A percentile compares a stretch with the other conserved stretches of the same genome.
Conservation (phyloP, 192 early-diverging fungal species). For the Linderina pennispora region DNA sequence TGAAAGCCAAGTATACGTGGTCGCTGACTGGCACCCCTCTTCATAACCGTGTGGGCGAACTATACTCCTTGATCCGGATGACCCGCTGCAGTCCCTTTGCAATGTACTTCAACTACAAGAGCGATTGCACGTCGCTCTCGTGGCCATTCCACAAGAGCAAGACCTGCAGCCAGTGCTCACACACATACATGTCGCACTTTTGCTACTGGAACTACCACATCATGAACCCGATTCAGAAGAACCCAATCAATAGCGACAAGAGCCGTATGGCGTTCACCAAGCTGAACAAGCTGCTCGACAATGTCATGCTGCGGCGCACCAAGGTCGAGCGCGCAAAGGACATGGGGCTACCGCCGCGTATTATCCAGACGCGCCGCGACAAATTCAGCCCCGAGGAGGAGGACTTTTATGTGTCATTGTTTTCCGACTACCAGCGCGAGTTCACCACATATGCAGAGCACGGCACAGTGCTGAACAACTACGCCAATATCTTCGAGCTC, state of each 20-base stretch:
- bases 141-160: slow-evolving; percentile 54
- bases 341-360: slow-evolving; percentile 79
- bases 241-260: slow-evolving; percentile 14
- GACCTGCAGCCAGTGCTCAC: slow-evolving; percentile 53
- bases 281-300: slow-evolving; percentile 66
- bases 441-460: slow-evolving; percentile 78
- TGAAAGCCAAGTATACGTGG: slow-evolving; percentile 67
- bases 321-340: slow-evolving; percentile 86
- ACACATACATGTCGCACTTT: slow-evolving; percentile 58
- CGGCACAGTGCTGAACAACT: slow-evolving; percentile 85
- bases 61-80: slow-evolving; percentile 87
- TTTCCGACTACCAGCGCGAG: slow-evolving; percentile 61
- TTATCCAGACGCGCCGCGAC: slow-evolving; percentile 73
- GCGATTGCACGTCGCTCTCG: slow-evolving; percentile 59
- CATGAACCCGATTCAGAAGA: slow-evolving; percentile 81
- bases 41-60: slow-evolving; percentile 91
- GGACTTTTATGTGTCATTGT: slow-evolving; percentile 83
- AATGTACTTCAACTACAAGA: slow-evolving; percentile 81
- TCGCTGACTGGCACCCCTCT: slow-evolving; percentile 86
- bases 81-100: slow-evolving; percentile 76
- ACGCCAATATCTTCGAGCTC: slow-evolving; percentile 89
- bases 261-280: slow-evolving; percentile 64
- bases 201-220: slow-evolving; percentile 92
- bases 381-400: slow-evolving; percentile 85
- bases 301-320: slow-evolving; percentile 86